Evolutionary conservation across 2,329 filamentous ascomycete genomes (phyloP).

Genomic region (Penicillium nordicum): DNA sequence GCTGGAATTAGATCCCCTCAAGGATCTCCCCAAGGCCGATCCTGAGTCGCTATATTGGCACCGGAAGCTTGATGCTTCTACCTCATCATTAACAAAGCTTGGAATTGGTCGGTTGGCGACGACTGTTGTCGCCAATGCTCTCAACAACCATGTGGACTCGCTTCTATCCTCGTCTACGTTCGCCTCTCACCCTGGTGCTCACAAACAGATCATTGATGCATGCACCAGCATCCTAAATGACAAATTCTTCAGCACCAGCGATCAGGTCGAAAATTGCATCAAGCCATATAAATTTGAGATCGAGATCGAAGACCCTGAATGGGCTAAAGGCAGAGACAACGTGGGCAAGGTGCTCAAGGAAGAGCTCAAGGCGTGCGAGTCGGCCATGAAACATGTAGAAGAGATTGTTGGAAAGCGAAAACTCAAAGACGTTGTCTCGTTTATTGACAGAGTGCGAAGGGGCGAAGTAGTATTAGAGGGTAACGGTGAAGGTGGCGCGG

Average conservation of each 20-base stretch:
- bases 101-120: conserved; percentile 91
- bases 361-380: conserved; percentile 80
- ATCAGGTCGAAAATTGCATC: conserved; percentile 98
- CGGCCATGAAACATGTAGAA: conserved; percentile 72
- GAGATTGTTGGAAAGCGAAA: conserved; percentile 75
- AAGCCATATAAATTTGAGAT: conserved; percentile 99
- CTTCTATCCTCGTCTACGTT: conserved; percentile 81
- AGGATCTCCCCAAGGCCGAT: conserved; percentile 78
- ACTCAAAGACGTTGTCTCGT: conserved; percentile 81
- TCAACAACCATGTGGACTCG: conserved; percentile 77
- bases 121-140: conserved; percentile 80
- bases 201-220: conserved; percentile 87
- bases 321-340: conserved; percentile 80
- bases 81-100: conserved; percentile 84
- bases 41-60: conserved; percentile 87
- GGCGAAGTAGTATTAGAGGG: conserved; percentile 83
- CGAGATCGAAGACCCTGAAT: conserved; percentile 87
- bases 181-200: conserved; percentile 82
- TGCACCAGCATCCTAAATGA: conserved; percentile 88
- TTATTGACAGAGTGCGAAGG: conserved; percentile 84
- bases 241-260: conserved; percentile 91
- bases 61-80: conserved; percentile 87
- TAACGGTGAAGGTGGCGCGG: conserved; percentile 77
- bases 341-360: conserved; percentile 76
- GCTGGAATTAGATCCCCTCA: conserved; percentile 68